phyloP scores from a whole-genome alignment of 164 flowering plant genomes.

The Tinospora cordifolia region DNA sequence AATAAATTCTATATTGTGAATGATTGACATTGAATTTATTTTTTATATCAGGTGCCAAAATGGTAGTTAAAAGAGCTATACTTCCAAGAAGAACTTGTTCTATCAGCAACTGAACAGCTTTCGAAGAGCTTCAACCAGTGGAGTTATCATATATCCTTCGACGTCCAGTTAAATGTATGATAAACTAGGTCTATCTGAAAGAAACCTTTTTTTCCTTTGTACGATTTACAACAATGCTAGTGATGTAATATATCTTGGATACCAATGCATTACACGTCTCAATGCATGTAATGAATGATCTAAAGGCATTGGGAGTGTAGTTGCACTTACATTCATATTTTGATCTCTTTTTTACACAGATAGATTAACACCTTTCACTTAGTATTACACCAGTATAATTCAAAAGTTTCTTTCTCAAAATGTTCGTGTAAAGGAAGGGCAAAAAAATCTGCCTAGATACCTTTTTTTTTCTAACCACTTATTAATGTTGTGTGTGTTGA shows the following conservation, averaged over 20 bases:
- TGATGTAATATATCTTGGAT: not conserved
- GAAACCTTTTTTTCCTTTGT: not conserved
- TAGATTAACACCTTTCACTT: constrained; percentile 15
- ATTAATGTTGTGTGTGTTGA: not conserved
- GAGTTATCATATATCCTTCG: constrained; percentile 79
- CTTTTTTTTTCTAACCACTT: not conserved
- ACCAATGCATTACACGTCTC: too few relatives aligned
- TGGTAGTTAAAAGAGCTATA: constrained; percentile 55
- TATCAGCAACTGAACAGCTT: constrained; percentile 59
- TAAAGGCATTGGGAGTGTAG: too few relatives aligned
- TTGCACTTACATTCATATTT: too few relatives aligned
- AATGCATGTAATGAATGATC: too few relatives aligned
- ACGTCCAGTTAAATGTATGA: constrained; percentile 55
- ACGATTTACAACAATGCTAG: not conserved
- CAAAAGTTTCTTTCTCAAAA: constrained; percentile 15
- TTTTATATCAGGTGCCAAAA: constrained; percentile 75
- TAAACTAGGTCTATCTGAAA: constrained; percentile 59
- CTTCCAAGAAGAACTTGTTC: constrained; percentile 60
- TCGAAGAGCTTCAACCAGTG: constrained; percentile 71
- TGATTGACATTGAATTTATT: constrained; percentile 2
- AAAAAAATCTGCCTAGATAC: not conserved
- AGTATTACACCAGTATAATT: constrained; percentile 20
- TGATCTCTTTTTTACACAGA: too few relatives aligned
- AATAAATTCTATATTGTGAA: not conserved
- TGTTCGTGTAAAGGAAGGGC: constrained; percentile 16